Base-by-base conservation (phyloP, 2,329 filamentous ascomycete species). In the Rhinocladiella mackenziei region DNA sequence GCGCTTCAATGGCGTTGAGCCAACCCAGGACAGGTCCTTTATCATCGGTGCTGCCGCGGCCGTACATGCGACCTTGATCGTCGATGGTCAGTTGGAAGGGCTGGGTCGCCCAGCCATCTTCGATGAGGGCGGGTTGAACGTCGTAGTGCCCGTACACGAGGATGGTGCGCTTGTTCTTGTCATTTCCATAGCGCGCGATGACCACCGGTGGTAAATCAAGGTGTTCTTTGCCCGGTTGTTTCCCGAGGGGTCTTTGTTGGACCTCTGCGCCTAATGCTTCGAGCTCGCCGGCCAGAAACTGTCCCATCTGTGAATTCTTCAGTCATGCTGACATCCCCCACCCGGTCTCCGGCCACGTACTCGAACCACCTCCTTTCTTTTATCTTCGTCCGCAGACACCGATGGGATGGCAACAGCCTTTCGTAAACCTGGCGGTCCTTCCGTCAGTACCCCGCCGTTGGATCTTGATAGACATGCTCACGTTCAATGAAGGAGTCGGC, bases 81-180 rank as follows among this genome's bases (percentile, higher is more conserved):
- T 94, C 89, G 46, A 97, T 78, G 19, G 78, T 84, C 54, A 98
- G 77, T 50, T 86, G 81, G 67, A 97, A 98, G 4, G 92, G 92
- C 66, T 97, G 86, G 2, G 91, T 96, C 41, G 84, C 82, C 92
- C 92, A 98, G 55, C 92, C 92, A 60, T 98, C 92, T 57, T 85
- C 86, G 73, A 86, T 86, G 62, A 89, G 78, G 23, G 92, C 92
- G 18, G 92, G 92, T 71, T 98, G 92, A 25, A 98, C 92, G 65
- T 98, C 92, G 72, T 98, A 98, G 74, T 98, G 92, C 35, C 92
- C 92, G 63, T 98, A 98, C 34, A 98, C 88, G 51, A 98, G 77
- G 56, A 98, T 92, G 25, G 89, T 97, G 49, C 86, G 81, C 80
- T 97, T 98, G 67, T 79, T 87, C 68, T 85, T 83, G 66, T 97